Percentiles rank a stretch among this genome's conserved stretches.
phyloP scores from a whole-genome alignment of 1,139 yeast species.

The Scheffersomyces illinoinensis region DNA sequence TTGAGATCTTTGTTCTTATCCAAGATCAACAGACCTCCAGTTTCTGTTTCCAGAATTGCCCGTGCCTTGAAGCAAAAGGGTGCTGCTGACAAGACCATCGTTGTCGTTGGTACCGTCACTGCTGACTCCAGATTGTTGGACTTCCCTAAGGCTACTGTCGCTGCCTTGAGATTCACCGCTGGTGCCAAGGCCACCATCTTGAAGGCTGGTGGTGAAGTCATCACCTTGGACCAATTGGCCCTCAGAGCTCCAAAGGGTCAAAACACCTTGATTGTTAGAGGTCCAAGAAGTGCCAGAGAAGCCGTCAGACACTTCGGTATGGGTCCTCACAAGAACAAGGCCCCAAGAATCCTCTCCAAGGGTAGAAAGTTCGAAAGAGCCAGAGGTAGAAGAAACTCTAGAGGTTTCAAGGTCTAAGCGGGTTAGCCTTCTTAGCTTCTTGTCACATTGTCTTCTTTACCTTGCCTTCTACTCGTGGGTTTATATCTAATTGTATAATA shows the following conservation, averaged over 20 bases:
- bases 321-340: conserved; percentile 99
- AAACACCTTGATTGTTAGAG: conserved; percentile 97
- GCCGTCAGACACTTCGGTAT: conserved; percentile 99
- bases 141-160: conserved; percentile 96
- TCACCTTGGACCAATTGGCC: conserved; percentile 99
- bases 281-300: conserved; percentile 98
- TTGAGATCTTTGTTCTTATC: conserved; percentile 94
- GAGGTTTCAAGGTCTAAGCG: conserved; percentile 99
- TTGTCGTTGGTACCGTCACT: conserved; percentile 99
- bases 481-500: not conserved
- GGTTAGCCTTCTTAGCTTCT: conserved; percentile 12
- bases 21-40: conserved; percentile 99
- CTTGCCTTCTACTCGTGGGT: not conserved
- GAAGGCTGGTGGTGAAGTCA: conserved; percentile 99
- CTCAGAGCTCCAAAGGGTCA: conserved; percentile 99
- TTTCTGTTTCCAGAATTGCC: conserved; percentile 88
- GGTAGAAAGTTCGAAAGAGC: conserved; percentile 99
- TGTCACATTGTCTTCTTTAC: not conserved
- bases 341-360: conserved; percentile 95
- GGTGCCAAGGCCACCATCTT: conserved; percentile 97
- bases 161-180: conserved; percentile 99
- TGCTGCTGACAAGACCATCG: conserved; percentile 89
- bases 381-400: conserved; percentile 99
- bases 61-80: conserved; percentile 83
- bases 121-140: conserved; percentile 94